Percentiles rank a stretch among this genome's conserved stretches.
Evolutionary conservation across 2,329 filamentous ascomycete genomes (phyloP).

Genomic region (Cladosporium sp.): DNA sequence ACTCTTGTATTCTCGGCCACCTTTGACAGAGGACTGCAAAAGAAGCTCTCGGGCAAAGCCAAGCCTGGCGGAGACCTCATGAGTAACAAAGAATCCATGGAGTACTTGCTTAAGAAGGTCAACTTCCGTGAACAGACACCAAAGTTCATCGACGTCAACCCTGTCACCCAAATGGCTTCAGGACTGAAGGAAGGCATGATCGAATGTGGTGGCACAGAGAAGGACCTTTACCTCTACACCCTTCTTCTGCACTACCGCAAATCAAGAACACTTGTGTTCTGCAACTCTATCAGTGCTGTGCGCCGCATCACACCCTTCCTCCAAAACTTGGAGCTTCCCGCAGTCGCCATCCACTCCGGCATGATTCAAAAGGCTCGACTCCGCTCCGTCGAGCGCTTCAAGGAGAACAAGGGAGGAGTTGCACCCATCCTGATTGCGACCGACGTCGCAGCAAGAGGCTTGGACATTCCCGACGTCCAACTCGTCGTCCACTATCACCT

Average conservation of each 20-base stretch:
- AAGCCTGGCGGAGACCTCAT: slow-evolving; percentile 57
- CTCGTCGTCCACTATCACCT: slow-evolving; percentile 94
- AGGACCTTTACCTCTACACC: slow-evolving; percentile 92
- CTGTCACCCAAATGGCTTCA: slow-evolving; percentile 79
- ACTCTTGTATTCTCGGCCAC: slow-evolving; percentile 96
- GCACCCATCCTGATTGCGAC: slow-evolving; percentile 78
- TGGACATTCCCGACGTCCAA: slow-evolving; percentile 87
- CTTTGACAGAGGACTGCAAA: slow-evolving; percentile 85
- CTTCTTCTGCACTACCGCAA: slow-evolving; percentile 77
- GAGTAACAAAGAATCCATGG: slow-evolving; percentile 75
- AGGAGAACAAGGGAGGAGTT: slow-evolving; percentile 39
- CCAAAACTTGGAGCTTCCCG: slow-evolving; percentile 72
- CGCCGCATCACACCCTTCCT: slow-evolving; percentile 80
- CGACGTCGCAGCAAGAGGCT: slow-evolving; percentile 85
- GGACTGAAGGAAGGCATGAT: slow-evolving; percentile 83
- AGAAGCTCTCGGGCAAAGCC: slow-evolving; percentile 78
- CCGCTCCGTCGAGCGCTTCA: slow-evolving; percentile 87
- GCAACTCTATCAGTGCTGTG: slow-evolving; percentile 91
- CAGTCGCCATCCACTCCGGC: slow-evolving; percentile 77
- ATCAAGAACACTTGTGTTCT: slow-evolving; percentile 81
- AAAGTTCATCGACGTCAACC: slow-evolving; percentile 89
- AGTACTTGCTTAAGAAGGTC: slow-evolving; percentile 84
- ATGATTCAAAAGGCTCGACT: slow-evolving; percentile 95
- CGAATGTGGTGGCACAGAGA: slow-evolving; percentile 89
- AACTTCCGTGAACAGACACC: slow-evolving; percentile 81